Base-by-base conservation (phyloP, 352 stramenopile species). In the Bremia lactucae region DNA sequence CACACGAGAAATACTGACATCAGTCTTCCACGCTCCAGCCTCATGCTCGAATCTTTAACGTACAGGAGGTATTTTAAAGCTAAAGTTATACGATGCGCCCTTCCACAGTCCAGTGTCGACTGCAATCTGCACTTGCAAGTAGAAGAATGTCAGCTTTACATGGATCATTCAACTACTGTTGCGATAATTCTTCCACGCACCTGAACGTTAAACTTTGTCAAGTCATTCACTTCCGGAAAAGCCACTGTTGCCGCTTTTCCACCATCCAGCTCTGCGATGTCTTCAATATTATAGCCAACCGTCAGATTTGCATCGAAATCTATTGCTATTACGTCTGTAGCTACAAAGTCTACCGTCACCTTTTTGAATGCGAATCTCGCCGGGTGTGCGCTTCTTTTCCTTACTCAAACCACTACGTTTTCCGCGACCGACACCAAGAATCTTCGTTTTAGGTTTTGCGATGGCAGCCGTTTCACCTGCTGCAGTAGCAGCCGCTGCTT, bases 361-460 rank as follows among this genome's bases (percentile, higher is more conserved):
- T 90, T 98, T 98, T 67, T 98, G 95, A 62, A 98, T 98, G 36
- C 95, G 85, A 68, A 98, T 98, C 70, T 98, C 95, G 55, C 93
- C 95, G 4, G 95, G 95, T 55, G 87, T 97, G 49, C 93, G 87
- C 61, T 97, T 91, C 71, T 94, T 92, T 48, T 88, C 75, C 54
- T 91, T 93, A 54, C 46, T 81, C 21, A 35, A 56, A 14, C 73
- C 72, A 2, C 36, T 22, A 42, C 78, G 73, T 42, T 87, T 90
- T 34, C 81, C 81, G 11, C 81, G 77, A 9, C 81, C 81, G 4
- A 93, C 72, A 28, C 81, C 81, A 0, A 93, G 50, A 44, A 93
- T 93, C 55, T 86, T 87, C 29, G 67, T 84, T 60, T 88, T 88
- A 45, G 74, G 65, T 52, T 87, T 86, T 6, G 43, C 38, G 2